phyloP scores from a whole-genome alignment of 2,329 filamentous ascomycete genomes.

The Fusarium coffeatum region DNA sequence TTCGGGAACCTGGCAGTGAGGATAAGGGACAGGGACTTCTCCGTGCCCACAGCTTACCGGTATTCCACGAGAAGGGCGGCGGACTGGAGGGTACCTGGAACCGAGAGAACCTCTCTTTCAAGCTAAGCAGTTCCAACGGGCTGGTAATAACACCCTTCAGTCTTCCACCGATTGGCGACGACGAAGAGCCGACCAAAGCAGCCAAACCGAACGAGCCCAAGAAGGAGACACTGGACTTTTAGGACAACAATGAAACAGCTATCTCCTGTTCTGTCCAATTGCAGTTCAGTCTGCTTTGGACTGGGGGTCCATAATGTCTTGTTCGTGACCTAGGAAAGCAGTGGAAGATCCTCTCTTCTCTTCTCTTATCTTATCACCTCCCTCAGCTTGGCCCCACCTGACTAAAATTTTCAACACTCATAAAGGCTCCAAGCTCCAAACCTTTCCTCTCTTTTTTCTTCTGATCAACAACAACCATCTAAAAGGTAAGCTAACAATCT shows the following conservation, averaged over 20 bases:
- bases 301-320: neutral
- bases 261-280: neutral
- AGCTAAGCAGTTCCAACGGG: constrained; percentile 80
- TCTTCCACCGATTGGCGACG: constrained; percentile 85
- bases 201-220: constrained; percentile 67
- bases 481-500: constrained; percentile 36
- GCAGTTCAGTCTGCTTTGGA: neutral
- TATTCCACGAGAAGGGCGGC: constrained; percentile 89
- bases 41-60: constrained; percentile 82
- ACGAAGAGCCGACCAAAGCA: constrained; percentile 57
- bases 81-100: constrained; percentile 75
- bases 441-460: constrained; percentile 29
- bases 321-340: neutral
- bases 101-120: constrained; percentile 91
- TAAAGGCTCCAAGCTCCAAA: constrained; percentile 32
- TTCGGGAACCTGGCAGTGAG: constrained; percentile 69
- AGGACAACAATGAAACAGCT: constrained; percentile 40
- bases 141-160: constrained; percentile 90
- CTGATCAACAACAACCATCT: constrained; percentile 34
- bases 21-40: constrained; percentile 84
- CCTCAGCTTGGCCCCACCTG: constrained; percentile 23
- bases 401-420: constrained; percentile 41
- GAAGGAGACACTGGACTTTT: constrained; percentile 78
- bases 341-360: constrained; percentile 1
- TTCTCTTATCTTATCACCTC: constrained; percentile 24